phyloP scores from a whole-genome alignment of 768 basidiomycete genomes.

The Amanita polypyramis region DNA sequence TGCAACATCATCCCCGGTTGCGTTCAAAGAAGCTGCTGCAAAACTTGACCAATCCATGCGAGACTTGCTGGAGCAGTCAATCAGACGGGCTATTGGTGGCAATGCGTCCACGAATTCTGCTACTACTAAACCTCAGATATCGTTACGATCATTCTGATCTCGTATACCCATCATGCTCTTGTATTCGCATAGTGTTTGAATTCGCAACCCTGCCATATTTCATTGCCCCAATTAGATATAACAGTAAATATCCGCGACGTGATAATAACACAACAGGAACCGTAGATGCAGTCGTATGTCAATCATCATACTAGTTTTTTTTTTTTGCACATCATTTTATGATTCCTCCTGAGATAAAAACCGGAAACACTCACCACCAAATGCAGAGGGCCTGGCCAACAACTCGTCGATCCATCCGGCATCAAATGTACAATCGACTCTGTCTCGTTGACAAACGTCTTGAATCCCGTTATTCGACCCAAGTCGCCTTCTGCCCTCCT shows the following conservation, averaged over 20 bases:
- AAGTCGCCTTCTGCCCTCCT: constrained; percentile 34
- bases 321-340: no score
- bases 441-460: constrained; percentile 19
- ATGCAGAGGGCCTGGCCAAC: constrained; percentile 28
- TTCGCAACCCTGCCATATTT: no score
- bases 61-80: constrained; percentile 62
- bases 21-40: constrained; percentile 80
- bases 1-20: constrained; percentile 56
- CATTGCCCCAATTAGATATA: no score
- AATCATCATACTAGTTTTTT: no score
- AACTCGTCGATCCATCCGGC: constrained; percentile 22
- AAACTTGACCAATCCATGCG: constrained; percentile 48
- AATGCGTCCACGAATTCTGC: constrained; percentile 19
- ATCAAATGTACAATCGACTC: constrained; percentile 24
- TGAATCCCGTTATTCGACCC: constrained; percentile 27
- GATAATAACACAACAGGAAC: no score
- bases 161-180: no score
- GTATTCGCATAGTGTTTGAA: no score
- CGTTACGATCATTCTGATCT: constrained; percentile 55
- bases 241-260: no score
- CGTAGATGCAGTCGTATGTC: no score
- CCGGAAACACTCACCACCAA: constrained; percentile 18
- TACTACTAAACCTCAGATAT: constrained; percentile 64
- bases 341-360: no score
- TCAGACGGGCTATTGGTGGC: constrained; percentile 64